Evolutionary conservation across 2,329 filamentous ascomycete genomes (phyloP), one percentile per base, ranked within the genome.

Genomic region (Botryotinia calthae): DNA sequence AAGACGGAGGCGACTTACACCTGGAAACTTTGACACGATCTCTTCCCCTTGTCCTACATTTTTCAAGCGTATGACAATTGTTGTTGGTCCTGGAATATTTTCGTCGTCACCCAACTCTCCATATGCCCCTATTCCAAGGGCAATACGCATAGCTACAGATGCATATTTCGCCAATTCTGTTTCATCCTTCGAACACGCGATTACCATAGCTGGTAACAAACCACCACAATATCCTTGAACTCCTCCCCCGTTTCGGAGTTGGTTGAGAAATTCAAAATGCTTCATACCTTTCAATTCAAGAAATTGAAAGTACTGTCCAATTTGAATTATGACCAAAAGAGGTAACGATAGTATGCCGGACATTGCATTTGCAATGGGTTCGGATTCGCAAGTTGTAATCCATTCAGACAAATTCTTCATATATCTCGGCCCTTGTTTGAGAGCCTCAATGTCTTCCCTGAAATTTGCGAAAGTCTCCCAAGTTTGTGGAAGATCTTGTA

Each of bases 191-290:
- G 73, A 48, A 67, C 62, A 70, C 7, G 75, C 72, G 16, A 75
- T 54, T 31, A 48, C 67, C 9, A 74, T 65, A 0, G 75, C 75
- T 46, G 73, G 34, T 40, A 70, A 51, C 34, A 75, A 34, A 7
- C 75, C 75, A 20, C 69, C 73, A 56, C 74, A 76, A 56, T 69
- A 76, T 12, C 74, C 74, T 63, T 76, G 75, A 9, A 72, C 56
- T 34, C 74, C 73, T n/a, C 71, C 71, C 7, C 54, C 59, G 54
- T 42, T 59, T 28, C 67, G 46, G 25, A 74, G 28, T 25, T 70
- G 63, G 18, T 37, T 51, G 25, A 73, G 31, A 34, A 74, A 70
- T 25, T 74, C 64, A n/a, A 46, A n/a, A 54, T 74, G 73, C 12
- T 9, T 48, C 40, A 74, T 42, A 10, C 48, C 59, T 8, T 48